Base-by-base conservation (phyloP, 306 rosid genomes). In the Myrica gale region DNA sequence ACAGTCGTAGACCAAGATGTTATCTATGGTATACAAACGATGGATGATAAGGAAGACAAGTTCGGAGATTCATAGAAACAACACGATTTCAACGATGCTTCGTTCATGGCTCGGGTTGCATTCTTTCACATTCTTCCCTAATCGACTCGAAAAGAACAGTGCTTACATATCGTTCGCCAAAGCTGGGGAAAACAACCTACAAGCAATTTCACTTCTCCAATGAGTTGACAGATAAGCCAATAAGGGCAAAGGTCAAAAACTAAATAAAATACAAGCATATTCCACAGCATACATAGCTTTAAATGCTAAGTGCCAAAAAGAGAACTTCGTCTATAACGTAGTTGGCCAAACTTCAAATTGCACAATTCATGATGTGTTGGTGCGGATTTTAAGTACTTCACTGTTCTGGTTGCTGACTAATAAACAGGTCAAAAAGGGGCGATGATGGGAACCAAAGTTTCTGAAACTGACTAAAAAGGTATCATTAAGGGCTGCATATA, bases 51-150 rank as follows among this genome's bases (percentile, higher is more conserved):
- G 69, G 69, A 58, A 58, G 4, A 58, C 44, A 62, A 15, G 39
- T 37, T 20, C 12, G 4, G 8, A 65, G 19, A 41, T 65, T 39
- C 48, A 66, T 66, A 6, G 20, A 43, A 66, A 66, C 20, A 66
- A 41, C 7, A 39, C 1, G 32, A n/a, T n/a, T 63, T 7, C 3
- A 63, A 37, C 47, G 32, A 16, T 15, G n/a, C 47, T 63, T 15
- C 46, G 5, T 80, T 93, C 91, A 95, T 53, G 88, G 90, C 90
- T 89, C 97, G 0, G 97, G 97, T 80, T 88, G 91, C 99, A 96
- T 92, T 56, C 88, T 85, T 88, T 92, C 99, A 43, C 96, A 87
- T 84, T 95, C 98, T 89, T 95, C 99, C 53, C 97, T 85, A 67
- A 96, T 90, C 8, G 96, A 85, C 84, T 96, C 87, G 87, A 96